These are phyloP conservation scores for Verticillium zaregamsianum DNA, from an alignment of 2,329 filamentous ascomycete genomes.

Conservation along the genomic window DNA sequence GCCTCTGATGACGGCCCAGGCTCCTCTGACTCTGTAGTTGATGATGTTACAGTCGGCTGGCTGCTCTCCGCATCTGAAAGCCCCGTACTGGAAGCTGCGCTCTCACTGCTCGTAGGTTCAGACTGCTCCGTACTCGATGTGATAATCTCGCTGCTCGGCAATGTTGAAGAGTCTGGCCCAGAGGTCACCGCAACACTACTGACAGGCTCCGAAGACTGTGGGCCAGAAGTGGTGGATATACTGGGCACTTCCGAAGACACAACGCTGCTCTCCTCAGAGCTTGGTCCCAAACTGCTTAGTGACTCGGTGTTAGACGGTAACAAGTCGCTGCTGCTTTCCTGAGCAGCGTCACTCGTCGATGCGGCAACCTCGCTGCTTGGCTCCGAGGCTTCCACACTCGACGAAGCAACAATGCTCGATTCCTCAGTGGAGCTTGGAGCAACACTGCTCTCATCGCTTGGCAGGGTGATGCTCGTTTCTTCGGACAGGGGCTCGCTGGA, in stretches of 20 bases:
- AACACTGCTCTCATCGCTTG: neutral
- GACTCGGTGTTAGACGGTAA: neutral
- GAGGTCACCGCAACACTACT: neutral
- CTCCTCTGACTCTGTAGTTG: too few species aligned
- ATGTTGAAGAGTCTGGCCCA: neutral
- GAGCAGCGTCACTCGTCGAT: neutral
- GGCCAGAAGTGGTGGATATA: neutral
- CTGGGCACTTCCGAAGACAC: neutral
- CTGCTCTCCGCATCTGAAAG: neutral
- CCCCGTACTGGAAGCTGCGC: neutral
- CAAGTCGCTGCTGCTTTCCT: neutral
- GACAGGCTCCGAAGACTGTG: neutral
- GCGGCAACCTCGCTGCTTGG: neutral
- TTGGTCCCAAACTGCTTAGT: neutral
- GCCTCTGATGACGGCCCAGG: too few species aligned
- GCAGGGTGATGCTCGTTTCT: neutral
- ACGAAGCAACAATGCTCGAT: neutral
- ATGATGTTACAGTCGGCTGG: neutral
- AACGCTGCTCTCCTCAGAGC: neutral
- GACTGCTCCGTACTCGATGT: neutral
- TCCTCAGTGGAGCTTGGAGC: neutral
- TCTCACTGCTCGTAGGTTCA: neutral
- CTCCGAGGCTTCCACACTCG: neutral
- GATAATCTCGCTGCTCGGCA: neutral
- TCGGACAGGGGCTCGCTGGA: neutral